Base-by-base conservation (phyloP, 495 filamentous ascomycete genomes). In the Aeminium ludgeri region DNA sequence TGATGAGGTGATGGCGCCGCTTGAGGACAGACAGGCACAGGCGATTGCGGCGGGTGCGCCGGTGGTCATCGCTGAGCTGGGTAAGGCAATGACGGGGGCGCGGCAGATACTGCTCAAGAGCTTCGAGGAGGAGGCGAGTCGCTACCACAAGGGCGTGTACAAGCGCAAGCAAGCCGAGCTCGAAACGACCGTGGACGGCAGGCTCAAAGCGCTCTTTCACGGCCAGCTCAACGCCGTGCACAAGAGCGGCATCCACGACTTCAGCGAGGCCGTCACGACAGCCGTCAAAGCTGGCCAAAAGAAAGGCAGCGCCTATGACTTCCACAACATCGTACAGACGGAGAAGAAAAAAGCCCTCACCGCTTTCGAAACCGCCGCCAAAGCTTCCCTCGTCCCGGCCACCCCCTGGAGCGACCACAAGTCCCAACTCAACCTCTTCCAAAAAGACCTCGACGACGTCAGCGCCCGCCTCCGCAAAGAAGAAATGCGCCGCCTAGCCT, bases 131-230 rank as follows among this genome's bases (percentile, higher is more conserved):
- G 82, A 89, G 53, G 89, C 86, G 17, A 86, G 85, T 56, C 68
- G 89, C 27, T 97, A 97, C 55, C 87, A 94, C 66, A 95, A 94
- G 57, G 85, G 78, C 32, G 89, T 97, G 16, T 97, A 87, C 58
- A 67, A 72, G 37, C 69, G 77, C 12, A 97, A 97, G 62, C 73
- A 73, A 43, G 66, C 71, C 11, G 89, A 97, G 57, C 69, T 97
- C 28, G 82, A 87, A 52, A 65, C 64, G 49, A 92, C 91, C 56
- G 70, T 94, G 41, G 89, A 97, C 53, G 65, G 70, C 15, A 73
- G 89, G 15, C 68, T 97, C 20, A 94, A 92, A 60, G 67, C 76
- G 2, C 68, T 97, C 7, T 93, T 93, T 59, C 76, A 81, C 34
- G 78, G 78, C 15, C 89, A 97, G 55, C 67, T 96, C 18, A 70